A percentile compares a stretch with the other conserved stretches of the same genome.
Conservation (phyloP, 148 eudicot species). For the Tetragonia tetragonoides region DNA sequence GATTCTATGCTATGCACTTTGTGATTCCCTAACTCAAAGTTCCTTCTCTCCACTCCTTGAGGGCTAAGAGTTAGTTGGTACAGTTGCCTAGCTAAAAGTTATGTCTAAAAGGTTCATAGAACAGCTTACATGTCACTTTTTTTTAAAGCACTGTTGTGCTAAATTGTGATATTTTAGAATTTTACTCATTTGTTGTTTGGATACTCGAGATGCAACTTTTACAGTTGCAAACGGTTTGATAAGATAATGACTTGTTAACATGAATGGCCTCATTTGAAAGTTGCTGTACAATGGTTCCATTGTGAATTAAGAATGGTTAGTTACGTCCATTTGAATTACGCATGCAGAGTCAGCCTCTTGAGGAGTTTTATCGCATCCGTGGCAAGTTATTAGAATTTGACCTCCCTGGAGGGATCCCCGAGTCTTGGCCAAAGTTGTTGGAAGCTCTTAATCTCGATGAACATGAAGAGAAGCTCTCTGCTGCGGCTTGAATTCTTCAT, state of each 20-base stretch:
- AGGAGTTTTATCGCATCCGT: slow-evolving; percentile 67
- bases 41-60: not conserved
- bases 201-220: not conserved
- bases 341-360: slow-evolving; percentile 89
- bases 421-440: slow-evolving; percentile 92
- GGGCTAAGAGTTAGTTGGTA: not conserved
- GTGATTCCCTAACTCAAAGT: not conserved
- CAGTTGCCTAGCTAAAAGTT: not conserved
- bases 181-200: not conserved
- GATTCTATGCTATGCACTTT: not conserved
- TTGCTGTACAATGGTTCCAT: not conserved
- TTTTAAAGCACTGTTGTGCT: not conserved
- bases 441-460: slow-evolving; percentile 90
- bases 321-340: not conserved
- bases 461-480: slow-evolving; percentile 72
- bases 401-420: slow-evolving; percentile 96
- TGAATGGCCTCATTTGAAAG: not conserved
- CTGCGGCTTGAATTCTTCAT: slow-evolving; percentile 42
- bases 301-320: not conserved
- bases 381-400: slow-evolving; percentile 84
- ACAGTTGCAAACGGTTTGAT: not conserved
- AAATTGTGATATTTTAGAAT: not conserved
- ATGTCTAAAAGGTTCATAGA: not conserved
- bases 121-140: not conserved
- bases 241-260: not conserved